Evolutionary conservation across 164 flowering plant genomes (phyloP), one percentile per base, ranked within the genome.

Genomic region (Nelumbo lutea): DNA sequence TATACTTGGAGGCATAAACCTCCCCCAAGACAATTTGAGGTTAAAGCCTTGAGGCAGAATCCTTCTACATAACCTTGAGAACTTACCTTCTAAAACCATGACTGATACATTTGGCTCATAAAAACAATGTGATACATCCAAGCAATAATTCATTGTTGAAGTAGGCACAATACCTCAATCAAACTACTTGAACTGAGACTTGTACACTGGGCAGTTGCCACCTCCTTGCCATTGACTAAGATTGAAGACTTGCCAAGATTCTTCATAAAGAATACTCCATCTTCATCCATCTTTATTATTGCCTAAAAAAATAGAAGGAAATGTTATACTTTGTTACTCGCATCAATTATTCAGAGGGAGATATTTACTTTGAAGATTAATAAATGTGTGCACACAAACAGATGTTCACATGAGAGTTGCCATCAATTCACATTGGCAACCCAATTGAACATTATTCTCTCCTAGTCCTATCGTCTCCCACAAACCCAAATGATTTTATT

Each of bases 101-200:
- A 27, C 0, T 27, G 27, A 27, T 27, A 27, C 27, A 27, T 27
- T 27, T 27, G 44, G 62, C 56, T 52, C 14, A 10, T n/a, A 39
- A 66, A 27, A 8, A 43, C 13, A 64, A n/a, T 45, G 43, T 15
- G 62, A 67, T 15, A 61, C 13, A 15, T 38, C 6, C n/a, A 1
- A 57, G 52, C 9, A 38, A 42, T 45, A 2, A 40, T 65, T 38
- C 50, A 59, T 4, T 13, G 14, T 10, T 52, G 58, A 47, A 45
- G 40, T 42, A 46, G 13, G 57, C 58, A 42, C n/a, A 79, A 72
- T 86, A 93, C 98, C 98, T 93, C 93, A 72, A 93, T 75, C 79
- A 93, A 76, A 80, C 87, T 85, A 63, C 85, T 73, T 57, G 97
- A 82, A 62, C 52, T 66, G 39, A 93, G 91, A 72, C 42, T 51